phyloP scores from a whole-genome alignment of 257 asterid species.

The Linaria vulgaris region DNA sequence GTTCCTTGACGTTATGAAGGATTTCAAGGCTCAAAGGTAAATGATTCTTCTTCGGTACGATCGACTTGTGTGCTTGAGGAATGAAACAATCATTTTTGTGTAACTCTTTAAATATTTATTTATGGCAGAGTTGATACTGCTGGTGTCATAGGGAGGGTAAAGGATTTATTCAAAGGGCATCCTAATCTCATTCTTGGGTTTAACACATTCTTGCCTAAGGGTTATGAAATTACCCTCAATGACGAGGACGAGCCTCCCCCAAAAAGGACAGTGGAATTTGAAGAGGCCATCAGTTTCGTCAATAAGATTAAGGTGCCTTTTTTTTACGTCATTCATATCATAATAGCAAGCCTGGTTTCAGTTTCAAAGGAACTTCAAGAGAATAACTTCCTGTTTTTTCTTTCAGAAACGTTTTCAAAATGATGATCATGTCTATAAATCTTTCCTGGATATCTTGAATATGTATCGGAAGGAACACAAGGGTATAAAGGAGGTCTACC shows the following conservation, averaged over 20 bases:
- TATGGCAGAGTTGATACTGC: slow-evolving; percentile 80
- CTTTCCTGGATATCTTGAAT: slow-evolving; percentile 93
- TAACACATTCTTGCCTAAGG: slow-evolving; percentile 97
- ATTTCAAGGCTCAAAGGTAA: slow-evolving; percentile 97
- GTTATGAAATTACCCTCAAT: slow-evolving; percentile 85
- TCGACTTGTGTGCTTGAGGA: slow-evolving; percentile 20
- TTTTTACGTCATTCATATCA: slow-evolving; percentile 13
- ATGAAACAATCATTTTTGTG: slow-evolving; percentile 14
- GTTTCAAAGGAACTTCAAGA: slow-evolving; percentile 18
- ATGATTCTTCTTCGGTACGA: slow-evolving; percentile 18
- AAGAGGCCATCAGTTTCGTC: slow-evolving; percentile 93
- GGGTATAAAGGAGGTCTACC: slow-evolving; percentile 88
- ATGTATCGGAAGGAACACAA: slow-evolving; percentile 98
- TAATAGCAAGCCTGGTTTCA: slow-evolving; percentile 6
- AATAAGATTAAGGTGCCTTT: slow-evolving; percentile 85
- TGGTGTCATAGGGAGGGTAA: slow-evolving; percentile 92
- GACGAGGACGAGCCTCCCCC: slow-evolving; percentile 89
- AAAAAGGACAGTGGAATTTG: slow-evolving; percentile 90
- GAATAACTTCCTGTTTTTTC: slow-evolving; percentile 3
- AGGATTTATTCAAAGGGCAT: slow-evolving; percentile 91
- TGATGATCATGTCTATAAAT: slow-evolving; percentile 92
- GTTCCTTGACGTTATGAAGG: slow-evolving; percentile 98
- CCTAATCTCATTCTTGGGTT: slow-evolving; percentile 91
- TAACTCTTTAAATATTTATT: slow-evolving; percentile 18
- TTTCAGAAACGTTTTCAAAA: slow-evolving; percentile 86